phyloP scores from a whole-genome alignment of 2,329 filamentous ascomycete species.

The Aschersonia sp. region DNA sequence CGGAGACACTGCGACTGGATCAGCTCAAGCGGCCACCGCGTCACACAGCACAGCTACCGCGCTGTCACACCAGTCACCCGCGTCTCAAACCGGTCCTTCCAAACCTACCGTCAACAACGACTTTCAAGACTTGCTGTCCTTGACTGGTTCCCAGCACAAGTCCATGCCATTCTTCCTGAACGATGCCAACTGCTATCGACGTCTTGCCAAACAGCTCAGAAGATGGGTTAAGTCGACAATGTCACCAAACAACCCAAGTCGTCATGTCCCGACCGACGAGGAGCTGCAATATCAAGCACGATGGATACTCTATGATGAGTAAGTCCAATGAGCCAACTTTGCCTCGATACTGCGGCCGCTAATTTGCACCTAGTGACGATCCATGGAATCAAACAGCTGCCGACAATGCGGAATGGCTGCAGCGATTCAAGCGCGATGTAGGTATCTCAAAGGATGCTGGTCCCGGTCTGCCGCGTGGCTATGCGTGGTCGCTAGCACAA shows the following conservation, averaged over 20 bases:
- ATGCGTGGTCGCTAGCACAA: constrained; percentile 30
- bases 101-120: constrained; percentile 1
- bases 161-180: constrained; percentile 33
- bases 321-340: constrained; percentile 12
- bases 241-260: constrained; percentile 45
- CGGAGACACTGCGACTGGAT: constrained; percentile 1
- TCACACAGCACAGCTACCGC: background rate
- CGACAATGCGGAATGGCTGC: constrained; percentile 49
- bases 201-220: constrained; percentile 36
- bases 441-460: constrained; percentile 35
- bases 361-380: constrained; percentile 33
- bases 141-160: background rate
- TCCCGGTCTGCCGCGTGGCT: constrained; percentile 29
- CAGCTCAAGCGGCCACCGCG: background rate
- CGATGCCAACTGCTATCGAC: constrained; percentile 45
- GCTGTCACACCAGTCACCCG: constrained; percentile 5
- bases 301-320: constrained; percentile 49
- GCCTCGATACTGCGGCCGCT: background rate
- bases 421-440: constrained; percentile 43
- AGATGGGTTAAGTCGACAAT: constrained; percentile 37
- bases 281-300: constrained; percentile 50
- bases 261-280: constrained; percentile 43
- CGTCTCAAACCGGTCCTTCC: constrained; percentile 6
- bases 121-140: constrained; percentile 3
- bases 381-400: constrained; percentile 50